phyloP scores from a whole-genome alignment of 2,329 filamentous ascomycete genomes.

The Penicillium vulpinum region DNA sequence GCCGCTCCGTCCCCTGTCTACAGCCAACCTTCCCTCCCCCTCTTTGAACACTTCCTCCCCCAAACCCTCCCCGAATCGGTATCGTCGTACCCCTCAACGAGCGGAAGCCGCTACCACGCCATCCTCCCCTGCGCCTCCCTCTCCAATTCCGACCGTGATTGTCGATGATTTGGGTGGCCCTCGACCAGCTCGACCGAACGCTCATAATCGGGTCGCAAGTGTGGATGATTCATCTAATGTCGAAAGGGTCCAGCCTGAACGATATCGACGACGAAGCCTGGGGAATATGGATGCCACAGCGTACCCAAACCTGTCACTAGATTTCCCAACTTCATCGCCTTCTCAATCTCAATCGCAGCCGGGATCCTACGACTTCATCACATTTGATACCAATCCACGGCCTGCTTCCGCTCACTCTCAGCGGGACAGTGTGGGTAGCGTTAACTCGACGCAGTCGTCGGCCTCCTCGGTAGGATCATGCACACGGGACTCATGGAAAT shows the following conservation, averaged over 20 bases:
- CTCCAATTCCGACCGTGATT: conserved; percentile 12
- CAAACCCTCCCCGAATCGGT: conserved; percentile 78
- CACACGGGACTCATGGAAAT: not conserved
- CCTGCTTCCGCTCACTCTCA: conserved; percentile 44
- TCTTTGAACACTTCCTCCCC: conserved; percentile 50
- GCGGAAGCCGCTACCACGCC: conserved; percentile 47
- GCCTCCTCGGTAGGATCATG: conserved; percentile 63
- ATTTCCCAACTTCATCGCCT: conserved; percentile 34
- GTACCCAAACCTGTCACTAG: conserved; percentile 38
- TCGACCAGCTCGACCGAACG: conserved; percentile 45
- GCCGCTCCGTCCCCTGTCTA: conserved; percentile 45
- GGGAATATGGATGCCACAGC: conserved; percentile 60
- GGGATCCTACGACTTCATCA: conserved; percentile 37
- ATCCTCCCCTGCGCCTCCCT: conserved; percentile 11
- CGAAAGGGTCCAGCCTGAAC: conserved; percentile 59
- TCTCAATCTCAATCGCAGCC: conserved; percentile 34
- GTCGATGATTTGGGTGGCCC: conserved; percentile 47
- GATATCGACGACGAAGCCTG: conserved; percentile 80
- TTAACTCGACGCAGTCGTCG: conserved; percentile 54
- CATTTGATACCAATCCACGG: conserved; percentile 29
- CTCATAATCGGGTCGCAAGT: conserved; percentile 59
- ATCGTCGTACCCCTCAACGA: conserved; percentile 67
- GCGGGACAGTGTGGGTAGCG: conserved; percentile 66
- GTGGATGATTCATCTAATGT: conserved; percentile 68
- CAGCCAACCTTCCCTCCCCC: conserved; percentile 52